Evolutionary conservation across 306 rosid genomes (phyloP).

Genomic region (Amphicarpaea edgeworthii): DNA sequence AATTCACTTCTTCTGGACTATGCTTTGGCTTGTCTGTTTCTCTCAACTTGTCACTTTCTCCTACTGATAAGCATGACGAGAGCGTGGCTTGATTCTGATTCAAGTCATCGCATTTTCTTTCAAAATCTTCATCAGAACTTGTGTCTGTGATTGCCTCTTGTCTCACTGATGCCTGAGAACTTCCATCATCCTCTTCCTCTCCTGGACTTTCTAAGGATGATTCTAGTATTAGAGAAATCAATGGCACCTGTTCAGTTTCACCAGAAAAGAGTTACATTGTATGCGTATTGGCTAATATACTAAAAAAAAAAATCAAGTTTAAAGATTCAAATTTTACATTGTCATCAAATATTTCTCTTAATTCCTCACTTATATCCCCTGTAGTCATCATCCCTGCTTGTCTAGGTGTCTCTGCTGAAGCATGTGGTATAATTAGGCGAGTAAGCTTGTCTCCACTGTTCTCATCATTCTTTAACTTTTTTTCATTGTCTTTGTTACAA

Average conservation of each 20-base stretch:
- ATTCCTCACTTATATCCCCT: conserved; percentile 17
- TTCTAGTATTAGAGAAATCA: conserved; percentile 35
- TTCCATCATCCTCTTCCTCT: conserved; percentile 40
- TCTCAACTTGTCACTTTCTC: conserved; percentile 1
- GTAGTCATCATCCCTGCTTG: conserved; percentile 4
- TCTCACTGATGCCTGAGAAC: conserved; percentile 6
- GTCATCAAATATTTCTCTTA: conserved; percentile 10
- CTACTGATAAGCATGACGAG: background rate
- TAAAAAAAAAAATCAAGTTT: conserved; percentile 9
- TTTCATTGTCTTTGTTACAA: conserved; percentile 24
- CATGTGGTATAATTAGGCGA: conserved; percentile 15
- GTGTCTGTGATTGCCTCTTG: conserved; percentile 19
- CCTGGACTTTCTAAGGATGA: conserved; percentile 31
- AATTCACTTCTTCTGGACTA: conserved; percentile 19
- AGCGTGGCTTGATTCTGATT: conserved; percentile 9
- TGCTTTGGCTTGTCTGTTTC: conserved; percentile 15
- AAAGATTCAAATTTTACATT: conserved; percentile 30
- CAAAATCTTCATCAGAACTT: conserved; percentile 19
- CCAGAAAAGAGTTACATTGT: conserved; percentile 14
- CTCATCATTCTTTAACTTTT: conserved; percentile 22
- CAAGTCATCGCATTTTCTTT: conserved; percentile 5
- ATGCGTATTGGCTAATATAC: background rate
- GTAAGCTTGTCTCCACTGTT: conserved; percentile 27
- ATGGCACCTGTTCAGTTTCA: conserved; percentile 44
- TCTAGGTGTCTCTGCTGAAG: background rate